These are phyloP conservation scores for Lactifluus hygrophoroides DNA, from an alignment of 768 basidiomycete genomes.

Conservation along the genomic window DNA sequence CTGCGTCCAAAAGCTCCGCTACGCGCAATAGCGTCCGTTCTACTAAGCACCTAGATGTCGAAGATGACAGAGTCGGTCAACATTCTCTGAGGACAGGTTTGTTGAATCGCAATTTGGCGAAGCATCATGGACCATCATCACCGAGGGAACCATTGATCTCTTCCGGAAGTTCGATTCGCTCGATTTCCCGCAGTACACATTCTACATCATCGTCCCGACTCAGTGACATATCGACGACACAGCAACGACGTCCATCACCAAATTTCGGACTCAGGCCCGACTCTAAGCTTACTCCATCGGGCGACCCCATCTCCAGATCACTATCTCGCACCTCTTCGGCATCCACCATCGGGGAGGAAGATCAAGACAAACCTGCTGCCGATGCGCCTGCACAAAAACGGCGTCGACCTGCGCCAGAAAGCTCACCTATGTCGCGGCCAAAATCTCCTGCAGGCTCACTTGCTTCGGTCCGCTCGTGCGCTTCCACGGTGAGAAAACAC, in stretches of 20 bases:
- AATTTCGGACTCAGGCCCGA: slow-evolving; percentile 39
- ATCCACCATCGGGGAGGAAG: slow-evolving; percentile 13
- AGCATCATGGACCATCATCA: slow-evolving; percentile 22
- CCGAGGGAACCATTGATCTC: slow-evolving; percentile 26
- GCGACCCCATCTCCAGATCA: slow-evolving; percentile 18
- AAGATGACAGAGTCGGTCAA: slow-evolving; percentile 35
- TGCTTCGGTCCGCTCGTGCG: slow-evolving; percentile 29
- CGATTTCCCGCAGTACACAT: slow-evolving; percentile 36
- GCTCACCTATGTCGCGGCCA: slow-evolving; percentile 14
- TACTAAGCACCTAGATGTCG: slow-evolving; percentile 24
- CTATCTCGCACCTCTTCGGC: slow-evolving; percentile 17
- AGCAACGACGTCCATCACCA: slow-evolving; percentile 22
- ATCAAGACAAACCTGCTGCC: neutral
- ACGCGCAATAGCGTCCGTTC: slow-evolving; percentile 21
- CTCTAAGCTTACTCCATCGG: slow-evolving; percentile 59
- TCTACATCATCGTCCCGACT: slow-evolving; percentile 29
- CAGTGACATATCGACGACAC: slow-evolving; percentile 22
- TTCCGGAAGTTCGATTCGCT: slow-evolving; percentile 37
- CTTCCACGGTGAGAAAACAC: slow-evolving; percentile 33
- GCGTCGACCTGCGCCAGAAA: slow-evolving; percentile 9
- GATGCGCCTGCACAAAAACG: slow-evolving; percentile 1
- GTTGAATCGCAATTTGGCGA: slow-evolving; percentile 29
- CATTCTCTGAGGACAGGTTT: slow-evolving; percentile 41
- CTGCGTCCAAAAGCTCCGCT: slow-evolving; percentile 18
- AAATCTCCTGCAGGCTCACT: slow-evolving; percentile 29